Conservation (phyloP, 306 rosid genomes). For the Vicia sativa region DNA sequence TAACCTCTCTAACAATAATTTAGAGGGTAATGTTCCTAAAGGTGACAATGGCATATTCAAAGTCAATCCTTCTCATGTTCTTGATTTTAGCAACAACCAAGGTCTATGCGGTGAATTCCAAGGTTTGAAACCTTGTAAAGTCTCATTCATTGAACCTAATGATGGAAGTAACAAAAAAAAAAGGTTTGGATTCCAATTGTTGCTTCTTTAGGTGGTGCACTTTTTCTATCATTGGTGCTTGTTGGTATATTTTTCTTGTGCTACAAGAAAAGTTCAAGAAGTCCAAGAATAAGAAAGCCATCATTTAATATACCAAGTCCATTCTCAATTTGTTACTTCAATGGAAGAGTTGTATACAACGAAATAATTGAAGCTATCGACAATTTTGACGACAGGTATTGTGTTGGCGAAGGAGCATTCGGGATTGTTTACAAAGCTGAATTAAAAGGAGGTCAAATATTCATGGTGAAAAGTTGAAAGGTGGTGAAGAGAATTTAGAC, state of each 20-base stretch:
- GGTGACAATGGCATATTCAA: slow-evolving; percentile 47
- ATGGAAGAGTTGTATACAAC: slow-evolving; percentile 47
- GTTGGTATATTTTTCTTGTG: slow-evolving; percentile 18
- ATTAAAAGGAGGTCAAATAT: slow-evolving; percentile 48
- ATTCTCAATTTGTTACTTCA: slow-evolving; percentile 48
- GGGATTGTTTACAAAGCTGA: slow-evolving; percentile 49
- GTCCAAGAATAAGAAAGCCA: background rate
- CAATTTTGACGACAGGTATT: slow-evolving; percentile 41
- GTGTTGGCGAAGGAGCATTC: slow-evolving; percentile 51
- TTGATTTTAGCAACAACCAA: slow-evolving; percentile 49
- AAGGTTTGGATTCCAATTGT: slow-evolving; percentile 35
- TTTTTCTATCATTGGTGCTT: slow-evolving; percentile 25
- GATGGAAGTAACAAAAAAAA: slow-evolving; percentile 29
- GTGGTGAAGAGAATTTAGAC: slow-evolving; percentile 40
- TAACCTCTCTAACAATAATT: slow-evolving; percentile 53
- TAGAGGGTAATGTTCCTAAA: slow-evolving; percentile 52
- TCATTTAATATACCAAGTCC: slow-evolving; percentile 13
- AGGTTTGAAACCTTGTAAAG: slow-evolving; percentile 43
- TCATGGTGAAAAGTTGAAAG: slow-evolving; percentile 51
- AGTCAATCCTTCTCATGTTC: slow-evolving; percentile 36
- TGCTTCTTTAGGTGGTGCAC: slow-evolving; percentile 42
- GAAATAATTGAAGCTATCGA: slow-evolving; percentile 52
- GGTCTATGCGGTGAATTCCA: slow-evolving; percentile 42
- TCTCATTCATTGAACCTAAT: background rate
- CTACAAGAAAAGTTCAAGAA: slow-evolving; percentile 31